Base-by-base conservation (phyloP, 352 stramenopile genomes). In the Peronosclerospora sorghi region DNA sequence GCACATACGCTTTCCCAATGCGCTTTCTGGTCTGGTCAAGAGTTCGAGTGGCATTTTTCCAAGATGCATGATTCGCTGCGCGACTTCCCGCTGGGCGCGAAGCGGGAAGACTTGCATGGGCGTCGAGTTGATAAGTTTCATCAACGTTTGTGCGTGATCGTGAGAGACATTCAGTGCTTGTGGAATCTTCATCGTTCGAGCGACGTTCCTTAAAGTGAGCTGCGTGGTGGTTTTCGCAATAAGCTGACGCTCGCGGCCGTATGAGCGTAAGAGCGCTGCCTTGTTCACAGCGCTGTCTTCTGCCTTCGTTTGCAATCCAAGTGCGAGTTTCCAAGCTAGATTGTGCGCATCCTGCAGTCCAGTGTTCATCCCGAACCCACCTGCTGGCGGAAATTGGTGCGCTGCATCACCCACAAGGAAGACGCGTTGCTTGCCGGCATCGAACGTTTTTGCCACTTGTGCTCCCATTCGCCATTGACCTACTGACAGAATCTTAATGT, bases 331-430 rank as follows among this genome's bases (percentile, higher is more conserved):
- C 89, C 87, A 97, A 2, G 73, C 80, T 7, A 97, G 60, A 45
- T 96, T 97, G 62, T 96, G 85, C 0, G 81, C 74, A 45, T 96
- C 87, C 51, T 96, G 82, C 20, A 97, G 58, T 29, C 87, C 89
- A 1, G 84, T 95, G 61, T 97, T 97, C 68, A 97, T 89, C 41
- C 89, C 89, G 32, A 97, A 91, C 3, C 89, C 89, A 21, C 89
- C 89, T 13, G 87, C 85, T 0, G 89, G 89, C 6, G 89, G 87
- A 37, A 97, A 96, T 51, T 95, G 81, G 41, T 97, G 89, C 7
- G 87, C 89, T 3, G 87, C 83, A 41, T 97, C 89, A 26, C 89
- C 89, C 0, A 87, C 83, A 37, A 97, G 69, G 52, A 96, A 96
- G 8, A 95, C 62, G 5, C 62, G 59, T 21, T 71, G 41, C 19